Evolutionary conservation across 331 rosid genomes (phyloP).

Genomic region (Telfairia occidentalis): DNA sequence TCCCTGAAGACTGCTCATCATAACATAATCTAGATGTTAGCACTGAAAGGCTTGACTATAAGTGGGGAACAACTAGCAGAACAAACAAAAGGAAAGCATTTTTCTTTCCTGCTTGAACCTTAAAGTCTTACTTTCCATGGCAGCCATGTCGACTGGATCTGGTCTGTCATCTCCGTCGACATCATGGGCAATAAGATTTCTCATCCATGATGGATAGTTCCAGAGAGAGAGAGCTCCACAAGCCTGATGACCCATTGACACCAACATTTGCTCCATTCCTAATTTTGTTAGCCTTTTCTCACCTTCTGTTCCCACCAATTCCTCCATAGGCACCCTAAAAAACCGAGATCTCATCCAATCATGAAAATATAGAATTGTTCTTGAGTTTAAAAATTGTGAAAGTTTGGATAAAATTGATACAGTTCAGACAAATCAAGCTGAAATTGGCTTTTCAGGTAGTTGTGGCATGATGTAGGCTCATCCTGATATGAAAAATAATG

Average conservation of each 20-base stretch:
- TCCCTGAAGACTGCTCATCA: constrained; percentile 49
- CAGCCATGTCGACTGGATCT: constrained; percentile 58
- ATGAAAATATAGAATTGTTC: neutral
- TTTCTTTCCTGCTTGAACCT: neutral
- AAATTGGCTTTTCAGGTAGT: neutral
- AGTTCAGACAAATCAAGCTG: neutral
- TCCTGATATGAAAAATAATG: neutral
- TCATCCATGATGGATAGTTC: constrained; percentile 69
- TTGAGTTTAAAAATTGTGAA: neutral
- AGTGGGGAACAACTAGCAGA: neutral
- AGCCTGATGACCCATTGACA: constrained; percentile 67
- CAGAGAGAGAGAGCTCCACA: constrained; percentile 51
- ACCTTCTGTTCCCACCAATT: constrained; percentile 53
- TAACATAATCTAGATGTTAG: neutral
- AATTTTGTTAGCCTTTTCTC: constrained; percentile 39
- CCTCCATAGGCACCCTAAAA: constrained; percentile 50
- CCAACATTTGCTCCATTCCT: constrained; percentile 50
- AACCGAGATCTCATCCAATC: neutral
- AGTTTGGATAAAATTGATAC: neutral
- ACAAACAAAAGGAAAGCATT: neutral
- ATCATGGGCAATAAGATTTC: constrained; percentile 57
- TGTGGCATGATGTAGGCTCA: neutral
- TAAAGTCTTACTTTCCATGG: constrained; percentile 44
- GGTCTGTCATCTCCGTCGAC: constrained; percentile 59
- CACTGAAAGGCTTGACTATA: neutral